Percentiles rank a stretch among this genome's conserved stretches.
Conservation (phyloP, 768 basidiomycete species). For the Coprinopsis strossmayeri region DNA sequence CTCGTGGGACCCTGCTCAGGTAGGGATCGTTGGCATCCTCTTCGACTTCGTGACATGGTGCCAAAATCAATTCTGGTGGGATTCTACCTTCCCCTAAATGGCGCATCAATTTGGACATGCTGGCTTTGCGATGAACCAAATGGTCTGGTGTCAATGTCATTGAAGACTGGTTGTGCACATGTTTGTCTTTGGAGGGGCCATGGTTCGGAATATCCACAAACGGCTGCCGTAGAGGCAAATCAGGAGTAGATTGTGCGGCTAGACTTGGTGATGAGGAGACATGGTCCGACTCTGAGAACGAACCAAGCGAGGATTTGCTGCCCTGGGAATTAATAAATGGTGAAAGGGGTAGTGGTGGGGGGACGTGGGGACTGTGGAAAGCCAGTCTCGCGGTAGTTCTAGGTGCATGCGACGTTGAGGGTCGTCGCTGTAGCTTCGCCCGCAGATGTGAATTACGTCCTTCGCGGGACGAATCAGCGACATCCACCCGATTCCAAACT, state of each 20-base stretch:
- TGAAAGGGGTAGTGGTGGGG: background rate
- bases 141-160: background rate
- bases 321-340: background rate
- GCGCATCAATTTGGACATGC: constrained; percentile 10
- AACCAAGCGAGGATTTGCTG: background rate
- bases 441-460: too few species aligned
- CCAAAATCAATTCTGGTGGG: constrained; percentile 3
- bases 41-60: background rate
- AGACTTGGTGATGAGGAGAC: background rate
- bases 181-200: background rate
- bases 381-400: background rate
- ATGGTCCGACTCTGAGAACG: background rate
- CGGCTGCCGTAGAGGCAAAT: background rate
- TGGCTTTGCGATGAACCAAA: constrained; percentile 6
- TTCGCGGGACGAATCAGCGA: too few species aligned
- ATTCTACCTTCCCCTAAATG: constrained; percentile 10
- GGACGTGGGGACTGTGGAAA: background rate
- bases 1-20: background rate
- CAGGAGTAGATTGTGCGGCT: background rate
- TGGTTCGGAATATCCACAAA: background rate
- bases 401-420: background rate
- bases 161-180: background rate
- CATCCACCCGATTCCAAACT: background rate
- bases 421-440: background rate
- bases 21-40: background rate